Evolutionary conservation across 2,329 filamentous ascomycete species (phyloP).

Genomic region (Beauveria sp.): DNA sequence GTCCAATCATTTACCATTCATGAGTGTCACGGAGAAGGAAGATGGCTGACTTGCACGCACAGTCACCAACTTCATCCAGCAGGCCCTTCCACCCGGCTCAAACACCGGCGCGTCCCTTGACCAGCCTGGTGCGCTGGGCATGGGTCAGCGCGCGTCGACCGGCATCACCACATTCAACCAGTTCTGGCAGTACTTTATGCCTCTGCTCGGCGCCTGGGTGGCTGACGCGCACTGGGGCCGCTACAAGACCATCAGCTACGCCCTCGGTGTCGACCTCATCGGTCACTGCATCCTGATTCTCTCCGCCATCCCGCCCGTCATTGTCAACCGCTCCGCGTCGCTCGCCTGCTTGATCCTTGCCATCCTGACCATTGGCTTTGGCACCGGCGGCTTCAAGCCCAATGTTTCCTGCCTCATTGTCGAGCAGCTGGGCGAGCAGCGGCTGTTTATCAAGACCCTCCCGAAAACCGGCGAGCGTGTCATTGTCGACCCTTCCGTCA

Average conservation of each 20-base stretch:
- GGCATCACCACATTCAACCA: slow-evolving; percentile 41
- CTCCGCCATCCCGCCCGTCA: slow-evolving; percentile 56
- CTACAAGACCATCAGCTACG: slow-evolving; percentile 59
- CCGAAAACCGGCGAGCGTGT: slow-evolving; percentile 48
- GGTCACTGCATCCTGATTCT: slow-evolving; percentile 61
- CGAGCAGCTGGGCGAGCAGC: slow-evolving; percentile 54
- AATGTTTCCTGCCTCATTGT: slow-evolving; percentile 63
- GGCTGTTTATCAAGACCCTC: slow-evolving; percentile 43
- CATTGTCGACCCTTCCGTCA: slow-evolving; percentile 57
- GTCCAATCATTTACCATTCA: slow-evolving; percentile 34
- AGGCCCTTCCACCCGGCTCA: slow-evolving; percentile 46
- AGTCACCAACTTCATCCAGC: slow-evolving; percentile 57
- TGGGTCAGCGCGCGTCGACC: slow-evolving; percentile 46
- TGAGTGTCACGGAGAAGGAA: no score
- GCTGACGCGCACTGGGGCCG: slow-evolving; percentile 56
- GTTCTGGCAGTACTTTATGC: slow-evolving; percentile 55
- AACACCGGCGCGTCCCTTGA: slow-evolving; percentile 40
- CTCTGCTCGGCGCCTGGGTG: slow-evolving; percentile 44
- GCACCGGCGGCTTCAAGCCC: slow-evolving; percentile 68
- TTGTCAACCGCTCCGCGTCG: slow-evolving; percentile 46
- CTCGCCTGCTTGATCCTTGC: slow-evolving; percentile 59
- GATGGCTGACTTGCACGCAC: background rate
- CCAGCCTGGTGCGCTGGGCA: slow-evolving; percentile 47
- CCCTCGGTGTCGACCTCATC: slow-evolving; percentile 53
- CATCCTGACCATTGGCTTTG: slow-evolving; percentile 42